A percentile compares a stretch with the other conserved stretches of the same genome.
Conservation (phyloP, 345 rosid genomes). For the Acer negundo region DNA sequence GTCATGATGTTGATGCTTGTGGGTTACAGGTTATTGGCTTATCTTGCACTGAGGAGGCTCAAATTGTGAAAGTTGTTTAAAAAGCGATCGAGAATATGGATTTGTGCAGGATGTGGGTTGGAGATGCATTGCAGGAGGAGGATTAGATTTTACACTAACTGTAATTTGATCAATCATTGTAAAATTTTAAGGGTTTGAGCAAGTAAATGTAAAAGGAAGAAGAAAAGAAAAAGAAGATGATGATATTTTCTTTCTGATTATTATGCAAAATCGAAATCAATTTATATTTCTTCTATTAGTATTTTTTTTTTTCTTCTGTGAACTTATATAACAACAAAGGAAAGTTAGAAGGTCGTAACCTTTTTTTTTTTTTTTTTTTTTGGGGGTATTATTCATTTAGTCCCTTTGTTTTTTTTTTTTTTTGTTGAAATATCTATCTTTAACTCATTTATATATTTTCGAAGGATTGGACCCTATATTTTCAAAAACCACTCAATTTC, state of each 20-base stretch:
- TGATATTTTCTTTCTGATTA: not conserved
- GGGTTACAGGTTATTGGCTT: constrained; percentile 82
- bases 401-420: too few species aligned
- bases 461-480: too few species aligned
- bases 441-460: too few species aligned
- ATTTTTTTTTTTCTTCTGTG: too few species aligned
- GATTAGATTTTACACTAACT: constrained; percentile 1
- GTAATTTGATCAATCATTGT: not conserved
- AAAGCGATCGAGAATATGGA: too few species aligned
- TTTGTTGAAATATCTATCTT: too few species aligned
- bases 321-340: too few species aligned
- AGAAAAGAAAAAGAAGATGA: not conserved
- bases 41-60: constrained; percentile 71
- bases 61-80: constrained; percentile 26
- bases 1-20: constrained; percentile 66
- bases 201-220: not conserved
- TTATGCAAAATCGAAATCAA: not conserved
- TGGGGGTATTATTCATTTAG: too few species aligned
- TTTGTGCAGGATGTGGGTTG: not conserved
- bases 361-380: too few species aligned
- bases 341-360: too few species aligned
- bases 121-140: not conserved
- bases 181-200: not conserved
- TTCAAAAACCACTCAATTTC: too few species aligned
- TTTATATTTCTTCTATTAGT: not conserved